Evolutionary conservation across 1,284 basidiomycete species (phyloP), one percentile per base, ranked within the genome.

Genomic region (Puccinia triticina): DNA sequence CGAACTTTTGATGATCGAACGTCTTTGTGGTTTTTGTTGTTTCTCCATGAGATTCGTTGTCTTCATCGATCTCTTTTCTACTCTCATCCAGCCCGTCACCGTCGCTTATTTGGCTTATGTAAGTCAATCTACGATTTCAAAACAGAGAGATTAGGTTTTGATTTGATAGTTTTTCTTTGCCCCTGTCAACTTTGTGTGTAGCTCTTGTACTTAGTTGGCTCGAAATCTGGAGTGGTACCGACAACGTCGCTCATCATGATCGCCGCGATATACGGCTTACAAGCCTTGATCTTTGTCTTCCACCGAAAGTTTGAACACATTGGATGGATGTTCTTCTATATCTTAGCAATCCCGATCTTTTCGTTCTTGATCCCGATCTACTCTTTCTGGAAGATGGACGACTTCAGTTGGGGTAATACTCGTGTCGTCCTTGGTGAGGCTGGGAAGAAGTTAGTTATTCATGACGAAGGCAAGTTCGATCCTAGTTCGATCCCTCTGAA

Each of bases 1-100:
- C 74, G 96, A 98, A 87, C 90, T 99, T 55, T 89, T 98, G 83
- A 94, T 78, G 78, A 83, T 72, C 43, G 83, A 78, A 57, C 57
- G 77, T 50, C 53, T 83, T 16, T 85, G 84, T 66, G 84, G 84
- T 32, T 86, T 87, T 84, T 86, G 85, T 83, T 93, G 94, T 89
- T 97, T 99, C 90, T 98, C 95, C 3, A 98, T 99, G 96, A 91
- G 96, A 34, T 99, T 98, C 88, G 90, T 99, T 64, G 96, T 98
- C 85, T 94, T 99, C 90, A 92, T 99, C 85, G 96, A 98, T 89
- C 89, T 98, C 83, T 86, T 88, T 40, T 88, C 87, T 40, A 96
- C 94, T 0, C 86, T 96, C 80, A 93, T 94, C 72, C 92, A 93
- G 79, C 96, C 96, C 0, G 93, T 98, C 83, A 96, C 95, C 0